Base-by-base conservation (phyloP, 2,329 filamentous ascomycete species). In the Epichloe hybrida region DNA sequence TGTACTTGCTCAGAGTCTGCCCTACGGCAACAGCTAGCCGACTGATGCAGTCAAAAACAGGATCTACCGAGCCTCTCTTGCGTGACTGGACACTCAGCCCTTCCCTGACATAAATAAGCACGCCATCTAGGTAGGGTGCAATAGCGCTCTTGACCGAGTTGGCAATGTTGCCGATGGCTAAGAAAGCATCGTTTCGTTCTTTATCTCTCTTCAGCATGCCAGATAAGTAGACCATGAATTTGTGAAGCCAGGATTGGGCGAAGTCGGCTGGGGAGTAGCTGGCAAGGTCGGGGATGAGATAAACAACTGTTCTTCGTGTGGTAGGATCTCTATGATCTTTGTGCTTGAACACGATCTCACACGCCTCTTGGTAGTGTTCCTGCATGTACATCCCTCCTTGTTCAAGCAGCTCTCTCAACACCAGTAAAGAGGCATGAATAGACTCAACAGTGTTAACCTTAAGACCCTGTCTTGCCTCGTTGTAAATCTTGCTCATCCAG, bases 301-400 rank as follows among this genome's bases (percentile, higher is more conserved):
- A 77, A 38, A 97, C 88, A 35, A 97, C 86, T 6, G 95, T 94
- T 60, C 86, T 86, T 50, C 91, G 80, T 58, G 97, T 93, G 37
- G 89, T 85, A 4, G 81, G 73, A 59, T 98, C 94, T 50, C 88
- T 81, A 59, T 97, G 88, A 59, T 98, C 93, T 66, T 95, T 95
- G 66, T 95, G 87, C 54, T 86, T 85, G 57, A 91, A 83, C 37
- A 96, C 87, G 55, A 93, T 90, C 55, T 98, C 93, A 64, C 91
- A 97, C 11, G 88, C 84, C 59, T 95, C 88, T 52, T 84, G 81
- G 66, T 97, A 98, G 63, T 90, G 82, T 39, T 90, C 87, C 61
- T 95, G 89, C 93, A 98, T 97, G 67, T 95, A 98, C 91, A 98
- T 98, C 59, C 89, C 90, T 49, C 93, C 93, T 64, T 95, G 91